Evolutionary conservation across 140 eudicot genomes (phyloP).

Genomic region (Senecio squalidus): DNA sequence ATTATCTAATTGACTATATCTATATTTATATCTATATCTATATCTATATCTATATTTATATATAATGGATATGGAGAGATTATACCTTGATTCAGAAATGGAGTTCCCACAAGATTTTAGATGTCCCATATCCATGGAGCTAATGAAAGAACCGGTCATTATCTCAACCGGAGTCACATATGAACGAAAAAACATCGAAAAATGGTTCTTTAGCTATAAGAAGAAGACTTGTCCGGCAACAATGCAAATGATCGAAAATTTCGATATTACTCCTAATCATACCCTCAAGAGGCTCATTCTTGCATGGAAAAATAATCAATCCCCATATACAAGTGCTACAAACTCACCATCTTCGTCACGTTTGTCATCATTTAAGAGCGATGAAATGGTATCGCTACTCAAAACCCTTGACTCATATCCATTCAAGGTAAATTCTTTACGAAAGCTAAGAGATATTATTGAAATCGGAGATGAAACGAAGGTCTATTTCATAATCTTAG

Average conservation of each 20-base stretch:
- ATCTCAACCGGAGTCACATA: constrained; percentile 70
- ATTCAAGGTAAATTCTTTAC: constrained; percentile 49
- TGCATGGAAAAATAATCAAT: constrained; percentile 32
- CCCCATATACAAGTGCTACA: constrained; percentile 9
- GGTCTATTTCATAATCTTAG: constrained; percentile 37
- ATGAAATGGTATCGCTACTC: constrained; percentile 38
- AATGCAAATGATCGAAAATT: constrained; percentile 40
- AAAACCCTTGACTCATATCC: constrained; percentile 40
- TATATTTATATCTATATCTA: not conserved
- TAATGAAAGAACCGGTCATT: constrained; percentile 70
- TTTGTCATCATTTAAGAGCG: constrained; percentile 23
- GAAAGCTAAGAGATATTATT: constrained; percentile 32
- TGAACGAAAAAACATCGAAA: constrained; percentile 55
- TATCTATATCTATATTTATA: not conserved
- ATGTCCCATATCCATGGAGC: constrained; percentile 80
- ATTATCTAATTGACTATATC: too few relatives aligned
- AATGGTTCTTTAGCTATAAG: constrained; percentile 48
- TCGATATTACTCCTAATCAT: constrained; percentile 49
- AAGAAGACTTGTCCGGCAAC: constrained; percentile 69
- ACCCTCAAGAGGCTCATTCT: constrained; percentile 61
- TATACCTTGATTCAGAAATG: constrained; percentile 22
- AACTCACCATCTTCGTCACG: constrained; percentile 3
- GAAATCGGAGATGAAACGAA: constrained; percentile 39
- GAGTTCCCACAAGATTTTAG: constrained; percentile 60
- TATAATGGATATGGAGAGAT: constrained; percentile 14